Conservation (phyloP, 2,329 filamentous ascomycete genomes). For the Penicillium rolfsii region DNA sequence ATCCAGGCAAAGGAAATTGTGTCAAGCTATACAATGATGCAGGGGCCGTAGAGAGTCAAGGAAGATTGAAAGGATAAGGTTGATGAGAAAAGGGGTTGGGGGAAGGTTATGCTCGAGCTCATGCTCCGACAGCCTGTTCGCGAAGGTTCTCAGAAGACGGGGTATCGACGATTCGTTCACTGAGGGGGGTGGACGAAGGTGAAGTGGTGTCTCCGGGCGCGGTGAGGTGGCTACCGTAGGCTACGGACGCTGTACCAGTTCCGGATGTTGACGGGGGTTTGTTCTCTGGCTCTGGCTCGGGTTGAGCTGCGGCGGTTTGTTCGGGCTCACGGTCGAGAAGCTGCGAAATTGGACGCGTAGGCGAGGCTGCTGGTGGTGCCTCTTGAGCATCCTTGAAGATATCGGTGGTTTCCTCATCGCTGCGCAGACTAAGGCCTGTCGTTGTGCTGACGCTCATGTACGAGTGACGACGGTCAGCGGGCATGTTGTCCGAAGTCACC, state of each 20-base stretch:
- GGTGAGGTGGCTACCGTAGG: conserved; percentile 17
- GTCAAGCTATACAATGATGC: background rate
- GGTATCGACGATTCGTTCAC: conserved; percentile 22
- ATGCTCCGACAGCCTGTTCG: conserved; percentile 29
- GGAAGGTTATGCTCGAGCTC: background rate
- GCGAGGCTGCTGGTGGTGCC: conserved; percentile 18
- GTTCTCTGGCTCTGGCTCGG: background rate
- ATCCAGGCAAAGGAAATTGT: conserved; percentile 1
- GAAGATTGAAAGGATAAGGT: background rate
- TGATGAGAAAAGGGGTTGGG: background rate
- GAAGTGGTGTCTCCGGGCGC: conserved; percentile 19
- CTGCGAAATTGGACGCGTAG: conserved; percentile 8
- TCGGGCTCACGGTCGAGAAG: background rate
- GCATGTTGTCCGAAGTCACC: conserved; percentile 31
- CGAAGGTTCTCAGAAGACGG: conserved; percentile 30
- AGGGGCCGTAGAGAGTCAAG: background rate
- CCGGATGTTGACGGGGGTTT: conserved; percentile 10
- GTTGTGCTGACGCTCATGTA: conserved; percentile 68
- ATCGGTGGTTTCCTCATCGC: conserved; percentile 29
- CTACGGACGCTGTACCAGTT: conserved; percentile 4
- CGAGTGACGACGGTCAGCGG: conserved; percentile 61
- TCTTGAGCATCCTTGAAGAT: conserved; percentile 31
- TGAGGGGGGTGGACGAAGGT: conserved; percentile 23
- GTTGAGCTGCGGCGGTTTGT: background rate
- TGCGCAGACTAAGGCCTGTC: conserved; percentile 60